Conservation (phyloP, 306 rosid species). For the Inga leiocalycina region DNA sequence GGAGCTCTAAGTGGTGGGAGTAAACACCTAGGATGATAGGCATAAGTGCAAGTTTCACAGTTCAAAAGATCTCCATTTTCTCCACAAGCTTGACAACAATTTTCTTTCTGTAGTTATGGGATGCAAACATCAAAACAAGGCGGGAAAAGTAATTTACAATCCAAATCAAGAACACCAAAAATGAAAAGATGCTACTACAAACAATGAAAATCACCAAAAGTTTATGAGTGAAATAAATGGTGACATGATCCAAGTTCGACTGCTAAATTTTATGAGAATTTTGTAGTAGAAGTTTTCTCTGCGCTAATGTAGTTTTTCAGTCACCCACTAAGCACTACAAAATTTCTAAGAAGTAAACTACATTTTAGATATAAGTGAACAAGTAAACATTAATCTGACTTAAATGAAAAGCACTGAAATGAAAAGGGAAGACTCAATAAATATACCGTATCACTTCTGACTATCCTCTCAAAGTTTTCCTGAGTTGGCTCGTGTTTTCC, state of each 20-base stretch:
- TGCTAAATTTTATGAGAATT: not conserved
- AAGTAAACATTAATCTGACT: not conserved
- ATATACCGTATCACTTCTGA: conserved; percentile 60
- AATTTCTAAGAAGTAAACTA: not conserved
- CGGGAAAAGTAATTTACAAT: not conserved
- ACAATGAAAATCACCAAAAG: not conserved
- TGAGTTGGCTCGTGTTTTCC: conserved; percentile 45
- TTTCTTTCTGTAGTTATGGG: conserved; percentile 52
- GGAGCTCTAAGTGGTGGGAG: conserved; percentile 63
- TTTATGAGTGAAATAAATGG: not conserved
- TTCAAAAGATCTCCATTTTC: conserved; percentile 55
- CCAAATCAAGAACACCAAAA: conserved; percentile 3
- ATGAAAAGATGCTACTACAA: not conserved
- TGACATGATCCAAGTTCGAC: not conserved
- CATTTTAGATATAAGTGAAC: not conserved
- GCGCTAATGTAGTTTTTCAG: not conserved
- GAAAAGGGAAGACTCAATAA: not conserved
- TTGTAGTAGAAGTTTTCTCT: not conserved
- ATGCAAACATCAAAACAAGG: not conserved
- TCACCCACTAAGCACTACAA: not conserved
- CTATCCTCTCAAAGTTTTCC: conserved; percentile 60
- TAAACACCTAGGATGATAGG: conserved; percentile 69
- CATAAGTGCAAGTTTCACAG: conserved; percentile 69
- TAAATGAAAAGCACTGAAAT: not conserved
- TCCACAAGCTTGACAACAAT: conserved; percentile 76